phyloP scores from a whole-genome alignment of 2,329 filamentous ascomycete genomes.

The Xylaria sp. region DNA sequence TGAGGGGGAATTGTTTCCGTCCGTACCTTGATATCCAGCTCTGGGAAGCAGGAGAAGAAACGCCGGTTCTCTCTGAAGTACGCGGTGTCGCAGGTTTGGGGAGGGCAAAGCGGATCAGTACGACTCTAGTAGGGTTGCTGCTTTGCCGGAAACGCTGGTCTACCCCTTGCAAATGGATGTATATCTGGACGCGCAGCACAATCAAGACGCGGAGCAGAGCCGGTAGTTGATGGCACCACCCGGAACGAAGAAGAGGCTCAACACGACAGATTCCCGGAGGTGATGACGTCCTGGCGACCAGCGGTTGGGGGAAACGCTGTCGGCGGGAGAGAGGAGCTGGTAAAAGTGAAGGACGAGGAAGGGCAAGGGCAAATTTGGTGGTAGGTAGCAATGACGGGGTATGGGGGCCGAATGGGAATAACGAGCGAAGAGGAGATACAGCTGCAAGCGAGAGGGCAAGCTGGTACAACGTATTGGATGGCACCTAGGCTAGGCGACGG shows the following conservation, averaged over 20 bases:
- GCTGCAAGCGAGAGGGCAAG: constrained; percentile 12
- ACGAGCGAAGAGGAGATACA: background rate
- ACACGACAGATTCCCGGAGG: constrained; percentile 9
- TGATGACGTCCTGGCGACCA: constrained; percentile 11
- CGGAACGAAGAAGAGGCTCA: constrained; percentile 7
- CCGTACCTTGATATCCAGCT: constrained; percentile 13
- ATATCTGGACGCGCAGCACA: constrained; percentile 17
- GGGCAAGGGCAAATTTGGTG: constrained; percentile 17
- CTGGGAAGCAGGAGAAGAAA: constrained; percentile 36
- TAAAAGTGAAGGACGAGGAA: constrained; percentile 16
- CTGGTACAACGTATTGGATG: too few species aligned
- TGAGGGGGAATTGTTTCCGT: constrained; percentile 33
- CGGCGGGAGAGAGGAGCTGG: constrained; percentile 7
- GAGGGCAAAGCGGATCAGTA: constrained; percentile 28
- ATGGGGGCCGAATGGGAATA: constrained; percentile 10
- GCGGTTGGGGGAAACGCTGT: constrained; percentile 19
- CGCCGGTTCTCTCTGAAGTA: constrained; percentile 38
- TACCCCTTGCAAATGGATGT: constrained; percentile 14
- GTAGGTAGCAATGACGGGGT: constrained; percentile 13
- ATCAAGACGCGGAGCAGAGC: constrained; percentile 6
- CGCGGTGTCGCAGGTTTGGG: constrained; percentile 45
- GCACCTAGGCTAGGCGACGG: too few species aligned
- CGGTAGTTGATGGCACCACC: background rate
- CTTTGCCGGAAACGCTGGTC: constrained; percentile 25
- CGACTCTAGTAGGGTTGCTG: constrained; percentile 15